A percentile compares a stretch with the other conserved stretches of the same genome.
phyloP scores from a whole-genome alignment of 2,329 filamentous ascomycete genomes.

The Fusarium sp. region DNA sequence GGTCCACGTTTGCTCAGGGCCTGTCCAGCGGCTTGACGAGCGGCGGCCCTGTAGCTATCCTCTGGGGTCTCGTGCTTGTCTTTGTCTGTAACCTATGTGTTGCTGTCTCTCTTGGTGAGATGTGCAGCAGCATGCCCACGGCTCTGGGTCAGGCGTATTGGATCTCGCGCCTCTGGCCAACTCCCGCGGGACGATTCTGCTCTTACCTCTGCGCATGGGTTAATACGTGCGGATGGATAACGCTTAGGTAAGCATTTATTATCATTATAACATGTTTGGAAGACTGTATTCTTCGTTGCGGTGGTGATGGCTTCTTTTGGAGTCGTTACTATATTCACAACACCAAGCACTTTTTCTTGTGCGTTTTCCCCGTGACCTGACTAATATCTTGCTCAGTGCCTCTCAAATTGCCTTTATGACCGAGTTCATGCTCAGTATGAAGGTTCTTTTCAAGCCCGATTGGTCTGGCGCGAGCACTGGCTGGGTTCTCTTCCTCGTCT shows the following conservation, averaged over 20 bases:
- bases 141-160: conserved; percentile 71
- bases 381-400: conserved; percentile 46
- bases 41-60: conserved; percentile 65
- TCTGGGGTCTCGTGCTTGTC: conserved; percentile 68
- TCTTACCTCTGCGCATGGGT: conserved; percentile 72
- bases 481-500: conserved; percentile 68
- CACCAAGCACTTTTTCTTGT: not conserved
- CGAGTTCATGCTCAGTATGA: conserved; percentile 68
- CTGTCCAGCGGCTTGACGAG: conserved; percentile 63
- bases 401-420: conserved; percentile 70
- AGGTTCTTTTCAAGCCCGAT: conserved; percentile 62
- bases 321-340: not conserved
- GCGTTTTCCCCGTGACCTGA: not conserved
- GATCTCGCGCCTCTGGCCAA: conserved; percentile 54
- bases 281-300: not conserved
- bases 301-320: not conserved
- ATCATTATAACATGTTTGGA: not conserved
- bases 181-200: conserved; percentile 58
- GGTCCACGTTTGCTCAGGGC: conserved; percentile 67
- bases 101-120: conserved; percentile 66
- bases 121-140: conserved; percentile 70
- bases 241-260: conserved; percentile 49
- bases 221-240: conserved; percentile 71
- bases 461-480: conserved; percentile 60
- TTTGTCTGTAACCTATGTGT: conserved; percentile 65